These are phyloP conservation scores for Fusarium xylarioides DNA, from an alignment of 2,329 filamentous ascomycete species.

Conservation along the genomic window DNA sequence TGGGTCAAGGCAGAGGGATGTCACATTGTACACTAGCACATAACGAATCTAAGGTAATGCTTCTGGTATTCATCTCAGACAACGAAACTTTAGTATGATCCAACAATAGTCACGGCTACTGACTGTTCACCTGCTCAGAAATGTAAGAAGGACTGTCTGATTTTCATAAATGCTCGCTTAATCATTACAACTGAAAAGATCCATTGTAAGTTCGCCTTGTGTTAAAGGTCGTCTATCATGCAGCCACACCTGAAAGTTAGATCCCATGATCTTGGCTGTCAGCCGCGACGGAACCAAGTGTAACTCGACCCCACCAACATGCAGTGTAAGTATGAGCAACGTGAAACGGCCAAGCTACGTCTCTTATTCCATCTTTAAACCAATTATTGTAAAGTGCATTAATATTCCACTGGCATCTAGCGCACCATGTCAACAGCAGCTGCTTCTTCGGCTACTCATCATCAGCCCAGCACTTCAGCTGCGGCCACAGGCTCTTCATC, in stretches of 20 bases:
- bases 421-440: conserved; percentile 20
- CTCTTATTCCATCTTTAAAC: conserved; percentile 1
- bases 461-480: conserved; percentile 12
- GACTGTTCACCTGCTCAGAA: neutral
- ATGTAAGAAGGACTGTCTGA: neutral
- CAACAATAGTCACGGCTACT: neutral
- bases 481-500: conserved; percentile 29
- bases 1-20: conserved; percentile 1
- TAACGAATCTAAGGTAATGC: conserved; percentile 38
- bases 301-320: conserved; percentile 34
- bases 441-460: conserved; percentile 7
- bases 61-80: conserved; percentile 12
- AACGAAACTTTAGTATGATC: neutral
- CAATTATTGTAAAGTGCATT: neutral
- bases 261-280: conserved; percentile 32
- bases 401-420: neutral
- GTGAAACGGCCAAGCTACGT: conserved; percentile 22
- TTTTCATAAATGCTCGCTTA: neutral
- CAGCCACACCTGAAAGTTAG: neutral
- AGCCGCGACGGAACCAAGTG: conserved; percentile 32
- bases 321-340: conserved; percentile 24
- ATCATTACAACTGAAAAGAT: neutral
- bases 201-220: neutral
- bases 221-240: neutral
- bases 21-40: conserved; percentile 39